Base-by-base conservation (phyloP, 2,329 filamentous ascomycete species). In the Cercospora sojina region DNA sequence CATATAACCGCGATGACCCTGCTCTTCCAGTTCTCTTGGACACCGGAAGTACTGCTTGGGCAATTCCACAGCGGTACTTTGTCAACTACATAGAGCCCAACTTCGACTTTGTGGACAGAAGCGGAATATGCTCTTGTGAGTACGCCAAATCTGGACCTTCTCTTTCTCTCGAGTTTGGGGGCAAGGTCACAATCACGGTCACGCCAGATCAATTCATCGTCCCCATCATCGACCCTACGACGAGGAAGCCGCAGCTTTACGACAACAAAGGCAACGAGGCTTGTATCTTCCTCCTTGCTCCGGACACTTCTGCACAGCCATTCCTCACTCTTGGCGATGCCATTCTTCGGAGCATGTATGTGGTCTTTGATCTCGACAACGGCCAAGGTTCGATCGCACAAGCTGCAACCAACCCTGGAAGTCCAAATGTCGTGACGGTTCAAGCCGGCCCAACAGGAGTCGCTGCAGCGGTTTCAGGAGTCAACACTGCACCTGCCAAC, bases 291-390 rank as follows among this genome's bases (percentile, higher is more conserved):
- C 69, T 76, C 56, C 65, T 77, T 31, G 59, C 65, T 5, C 69
- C 74, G 6, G 29, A 62, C 31, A 67, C 59, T 27, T 59, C 60
- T 29, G 67, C 60, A 9, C 55, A 66, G 51, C 65, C 66, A 10
- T 74, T 74, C 59, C 63, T 69, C 7, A 74, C 72, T 9, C 63
- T 77, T 1, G 76, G 75, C 9, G 75, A 77, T 64, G 74, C 76
- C 12, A 62, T 77, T 23, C 67, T 78, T 10, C 64, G 74, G 10
- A 72, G 71, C 57, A 76, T 77, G 72, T 78, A 78, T 64, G 72
- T 77, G 43, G 75, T 78, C 61, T 78, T 74, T 62, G 76, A 78
- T 59, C 74, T 77, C 49, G 76, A 78, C 68, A 76, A 78, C 31
- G 75, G 72, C 3, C 76, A 78, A 59, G 68, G 73, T 20, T 75